Conservation (phyloP, 1,284 basidiomycete genomes). For the Termitomyces sp. region DNA sequence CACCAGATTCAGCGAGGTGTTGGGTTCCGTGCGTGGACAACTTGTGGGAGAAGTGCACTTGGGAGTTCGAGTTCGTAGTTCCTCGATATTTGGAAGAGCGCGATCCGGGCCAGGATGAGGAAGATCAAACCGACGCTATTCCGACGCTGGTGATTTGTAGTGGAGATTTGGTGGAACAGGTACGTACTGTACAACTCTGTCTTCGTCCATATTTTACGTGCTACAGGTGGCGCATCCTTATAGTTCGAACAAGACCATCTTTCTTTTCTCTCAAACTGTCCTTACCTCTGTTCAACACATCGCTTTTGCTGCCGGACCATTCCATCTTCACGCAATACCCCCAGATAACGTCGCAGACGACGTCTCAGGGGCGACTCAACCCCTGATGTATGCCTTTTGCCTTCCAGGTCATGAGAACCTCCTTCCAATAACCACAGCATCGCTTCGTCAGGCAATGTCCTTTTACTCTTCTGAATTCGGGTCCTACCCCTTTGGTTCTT, state of each 20-base stretch:
- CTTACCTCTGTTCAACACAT: slow-evolving; percentile 94
- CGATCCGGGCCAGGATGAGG: slow-evolving; percentile 48
- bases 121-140: slow-evolving; percentile 53
- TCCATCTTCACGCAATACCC: slow-evolving; percentile 75
- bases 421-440: slow-evolving; percentile 65
- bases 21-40: slow-evolving; percentile 98
- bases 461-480: slow-evolving; percentile 92
- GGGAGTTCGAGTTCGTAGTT: slow-evolving; percentile 97
- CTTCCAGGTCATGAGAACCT: slow-evolving; percentile 81
- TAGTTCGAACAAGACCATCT: slow-evolving; percentile 92
- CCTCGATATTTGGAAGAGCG: slow-evolving; percentile 79
- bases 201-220: slow-evolving; percentile 15
- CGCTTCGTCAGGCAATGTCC: slow-evolving; percentile 85
- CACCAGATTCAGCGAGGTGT: slow-evolving; percentile 86
- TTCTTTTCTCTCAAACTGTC: slow-evolving; percentile 86
- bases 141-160: slow-evolving; percentile 89
- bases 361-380: slow-evolving; percentile 65
- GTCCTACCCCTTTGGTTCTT: slow-evolving; percentile 94
- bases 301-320: slow-evolving; percentile 93
- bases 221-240: slow-evolving; percentile 86
- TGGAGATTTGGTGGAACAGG: slow-evolving; percentile 92
- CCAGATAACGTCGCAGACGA: slow-evolving; percentile 53
- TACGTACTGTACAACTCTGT: slow-evolving; percentile 29
- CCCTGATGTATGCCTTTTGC: slow-evolving; percentile 91
- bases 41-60: slow-evolving; percentile 95